Base-by-base conservation (phyloP, 441 rosid genomes). In the Bocquillonia castaneifolia region DNA sequence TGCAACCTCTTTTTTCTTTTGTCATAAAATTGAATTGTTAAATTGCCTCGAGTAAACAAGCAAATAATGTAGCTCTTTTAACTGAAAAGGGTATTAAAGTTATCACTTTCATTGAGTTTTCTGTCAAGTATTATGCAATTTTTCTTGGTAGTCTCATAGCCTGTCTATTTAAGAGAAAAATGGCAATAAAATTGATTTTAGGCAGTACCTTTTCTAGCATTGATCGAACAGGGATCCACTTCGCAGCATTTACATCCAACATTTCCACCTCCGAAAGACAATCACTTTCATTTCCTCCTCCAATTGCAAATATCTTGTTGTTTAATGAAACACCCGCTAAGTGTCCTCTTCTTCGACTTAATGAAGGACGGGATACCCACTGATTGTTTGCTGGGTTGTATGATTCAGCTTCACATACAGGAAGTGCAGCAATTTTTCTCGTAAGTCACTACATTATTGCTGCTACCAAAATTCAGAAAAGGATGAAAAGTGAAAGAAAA, bases 261-360 rank as follows among this genome's bases (percentile, higher is more conserved):
- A 88, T 88, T 82, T 90, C 98, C 63, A 92, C 95, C 53, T 92
- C 95, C 54, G 95, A 79, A 77, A 83, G 80, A 76, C 73, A 72
- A 26, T 57, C 74, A 32, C 10, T 42, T 17, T 75, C 86, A 75
- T 86, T 80, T 53, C 93, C 92, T 12, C 96, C 98, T 44, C 95
- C 98, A 48, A 88, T 60, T 42, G 91, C 91, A 80, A 80, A 88
- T 74, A 90, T 64, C 71, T 84, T 92, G 62, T 75, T 82, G 56
- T 79, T 63, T 67, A 79, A 67, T 36, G 85, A 23, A 66, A 84
- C 88, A 69, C 86, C 90, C 56, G 86, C 95, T 76, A 88, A 78
- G 77, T 82, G 76, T 40, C 92, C 95, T 77, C 81, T 88, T 54
- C 52, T 66, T 71, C 55, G 68, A 59, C 69, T 81, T 54, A 88